Evolutionary conservation across 1,139 yeast species (phyloP), one percentile per base, ranked within the genome.

Genomic region (Yamadazyma sp.): DNA sequence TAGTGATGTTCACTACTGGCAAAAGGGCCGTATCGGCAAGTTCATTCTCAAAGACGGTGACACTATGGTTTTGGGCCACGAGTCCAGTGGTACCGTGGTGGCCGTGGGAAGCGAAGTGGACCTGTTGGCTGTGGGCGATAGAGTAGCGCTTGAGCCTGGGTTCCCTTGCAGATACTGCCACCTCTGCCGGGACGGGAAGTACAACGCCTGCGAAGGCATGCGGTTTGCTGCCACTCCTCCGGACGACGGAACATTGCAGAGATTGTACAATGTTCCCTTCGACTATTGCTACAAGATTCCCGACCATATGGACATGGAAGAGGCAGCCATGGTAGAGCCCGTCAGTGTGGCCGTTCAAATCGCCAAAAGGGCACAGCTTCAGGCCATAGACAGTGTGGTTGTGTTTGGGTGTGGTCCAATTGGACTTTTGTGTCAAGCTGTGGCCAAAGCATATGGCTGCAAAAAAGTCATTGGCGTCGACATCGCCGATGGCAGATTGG

Each of bases 141-240:
- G 75, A 42, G 95, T 87, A 23, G 95, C 96, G 10, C 75, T 91
- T 50, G 96, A 56, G 49, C 77, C 77, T 6, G 85, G 87, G 47
- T 73, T 84, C 43, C 94, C 95, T 18, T 83, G 92, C 44, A 72
- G 94, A 60, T 74, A 72, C 57, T 80, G 89, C 42, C 79, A 81
- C 38, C 87, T 75, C 52, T 87, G 87, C 66, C 81, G 83, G 60
- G 65, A 79, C 27, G 96, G 96, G 27, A 69, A 75, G 42, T 87
- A 87, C 67, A 85, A 87, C 59, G 69, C 86, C 54, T 85, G 95
- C 56, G 92, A 94, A 23, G 77, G 79, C 46, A 86, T 87, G 92
- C 76, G 72, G 15, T 87, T 87, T 65, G 95, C 95, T 23, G 95
- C 95, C 34, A 87, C 95, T 11, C 96, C 96, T 8, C 53, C 51